Evolutionary conservation across 176 grass and related monocot species (phyloP).

Genomic region (Pontederia crassipes): DNA sequence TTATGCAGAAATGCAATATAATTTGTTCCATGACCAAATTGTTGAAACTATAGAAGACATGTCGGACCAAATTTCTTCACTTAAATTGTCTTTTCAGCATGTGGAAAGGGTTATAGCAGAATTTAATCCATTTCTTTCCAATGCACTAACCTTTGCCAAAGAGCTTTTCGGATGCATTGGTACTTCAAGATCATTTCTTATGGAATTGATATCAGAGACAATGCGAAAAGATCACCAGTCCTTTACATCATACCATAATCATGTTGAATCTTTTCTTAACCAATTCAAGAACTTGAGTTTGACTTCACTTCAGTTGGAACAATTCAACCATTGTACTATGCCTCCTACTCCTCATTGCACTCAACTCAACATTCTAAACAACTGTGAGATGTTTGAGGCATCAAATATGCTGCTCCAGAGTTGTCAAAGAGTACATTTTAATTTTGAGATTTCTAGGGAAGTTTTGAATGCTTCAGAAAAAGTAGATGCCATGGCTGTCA

Average conservation of each 20-base stretch:
- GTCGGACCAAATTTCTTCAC: constrained; percentile 23
- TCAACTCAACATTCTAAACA: constrained; percentile 18
- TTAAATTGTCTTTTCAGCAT: constrained; percentile 43
- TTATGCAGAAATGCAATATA: constrained; percentile 26
- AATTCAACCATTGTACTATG: no score
- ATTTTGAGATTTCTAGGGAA: neutral
- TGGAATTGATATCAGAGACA: constrained; percentile 27
- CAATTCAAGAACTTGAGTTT: constrained; percentile 19
- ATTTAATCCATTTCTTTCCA: constrained; percentile 39
- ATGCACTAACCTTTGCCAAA: constrained; percentile 41
- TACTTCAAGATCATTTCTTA: constrained; percentile 43
- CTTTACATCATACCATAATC: neutral
- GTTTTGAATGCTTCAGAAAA: constrained; percentile 4
- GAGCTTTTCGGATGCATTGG: constrained; percentile 50
- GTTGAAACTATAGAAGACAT: constrained; percentile 40
- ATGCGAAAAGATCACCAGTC: constrained; percentile 15
- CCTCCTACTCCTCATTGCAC: constrained; percentile 17
- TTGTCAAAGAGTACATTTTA: neutral
- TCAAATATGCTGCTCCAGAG: neutral
- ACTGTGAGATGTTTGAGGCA: neutral
- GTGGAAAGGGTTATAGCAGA: constrained; percentile 38
- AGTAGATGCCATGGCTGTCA: constrained; percentile 12
- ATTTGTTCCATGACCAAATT: constrained; percentile 31
- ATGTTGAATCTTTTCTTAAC: neutral
- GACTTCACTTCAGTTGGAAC: neutral